Evolutionary conservation across 495 filamentous ascomycete genomes (phyloP).

Genomic region (Mycothermus thermophilus): DNA sequence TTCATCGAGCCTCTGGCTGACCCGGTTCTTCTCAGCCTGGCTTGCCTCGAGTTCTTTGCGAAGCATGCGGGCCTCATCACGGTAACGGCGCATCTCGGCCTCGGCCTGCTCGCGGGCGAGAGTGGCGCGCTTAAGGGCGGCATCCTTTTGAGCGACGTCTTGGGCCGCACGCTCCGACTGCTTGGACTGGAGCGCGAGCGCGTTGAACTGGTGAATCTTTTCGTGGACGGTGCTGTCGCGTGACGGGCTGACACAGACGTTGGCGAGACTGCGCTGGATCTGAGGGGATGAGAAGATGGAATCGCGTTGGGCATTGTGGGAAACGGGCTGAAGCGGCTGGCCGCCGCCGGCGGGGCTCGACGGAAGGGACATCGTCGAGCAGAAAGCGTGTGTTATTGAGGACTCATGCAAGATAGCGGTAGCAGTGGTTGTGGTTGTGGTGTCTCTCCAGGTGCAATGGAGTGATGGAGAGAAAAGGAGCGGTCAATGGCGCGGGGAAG

Average conservation of each 20-base stretch:
- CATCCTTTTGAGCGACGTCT: constrained; percentile 64
- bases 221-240: constrained; percentile 66
- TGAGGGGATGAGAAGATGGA: constrained; percentile 10
- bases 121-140: constrained; percentile 66
- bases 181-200: constrained; percentile 47
- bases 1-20: constrained; percentile 63
- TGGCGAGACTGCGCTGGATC: constrained; percentile 2
- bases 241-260: constrained; percentile 17
- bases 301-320: constrained; percentile 57
- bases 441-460: neutral
- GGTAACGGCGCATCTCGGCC: constrained; percentile 45
- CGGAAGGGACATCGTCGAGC: constrained; percentile 10
- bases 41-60: constrained; percentile 52
- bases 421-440: neutral
- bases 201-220: constrained; percentile 76
- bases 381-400: constrained; percentile 4
- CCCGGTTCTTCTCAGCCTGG: constrained; percentile 56
- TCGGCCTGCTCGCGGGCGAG: constrained; percentile 77
- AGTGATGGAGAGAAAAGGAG: neutral
- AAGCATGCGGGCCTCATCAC: constrained; percentile 41
- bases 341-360: constrained; percentile 19
- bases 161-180: constrained; percentile 45
- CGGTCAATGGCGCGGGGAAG: too few relatives aligned
- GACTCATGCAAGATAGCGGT: constrained; percentile 11
- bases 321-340: constrained; percentile 51